Evolutionary conservation across 2,329 filamentous ascomycete genomes (phyloP), one percentile per base, ranked within the genome.

Genomic region (Fusarium liriodendri): DNA sequence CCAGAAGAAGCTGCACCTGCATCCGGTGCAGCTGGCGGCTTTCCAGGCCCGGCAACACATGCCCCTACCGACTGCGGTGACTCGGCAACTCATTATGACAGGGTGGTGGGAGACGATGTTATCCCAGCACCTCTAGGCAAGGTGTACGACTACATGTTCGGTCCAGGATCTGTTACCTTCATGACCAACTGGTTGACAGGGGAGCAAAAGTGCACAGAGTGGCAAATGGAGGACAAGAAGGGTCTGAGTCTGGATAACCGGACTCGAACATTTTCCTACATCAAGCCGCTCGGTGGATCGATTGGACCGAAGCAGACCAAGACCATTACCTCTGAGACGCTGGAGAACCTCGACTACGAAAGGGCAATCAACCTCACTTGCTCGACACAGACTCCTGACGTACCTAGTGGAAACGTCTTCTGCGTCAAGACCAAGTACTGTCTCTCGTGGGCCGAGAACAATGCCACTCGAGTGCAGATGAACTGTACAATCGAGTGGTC

Each of bases 291-390:
- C 3, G 89, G 92, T 77, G 94, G 88, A 3, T 88, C 94, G 1
- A 96, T 99, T 74, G 97, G 97, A 0, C 97, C 97, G 1, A 97
- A 90, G 80, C 94, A 98, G 84, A 99, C 97, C 14, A 98, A 97
- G 80, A 99, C 97, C 82, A 93, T 97, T 67, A 95, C 95, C 59
- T 93, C 91, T 1, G 95, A 98, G 83, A 93, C 89, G 6, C 80
- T 99, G n/a, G 95, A 98, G 69, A 87, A 89, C 54, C 87, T 97
- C 33, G 96, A 99, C 80, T 87, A 97, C 18, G 96, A 98, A 65
- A 97, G 95, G 81, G 90, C 94, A 3, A 90, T 98, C 66, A 94
- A 93, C 62, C 87, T 99, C n/a, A 91, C 91, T 4, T 91, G 95
- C 66, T 92, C 91, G 33, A 98, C 95, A 0, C 93, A 96, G 79